These are phyloP conservation scores for Escallonia rubra DNA, from an alignment of 129 eudicot genomes.

Conservation along the genomic window DNA sequence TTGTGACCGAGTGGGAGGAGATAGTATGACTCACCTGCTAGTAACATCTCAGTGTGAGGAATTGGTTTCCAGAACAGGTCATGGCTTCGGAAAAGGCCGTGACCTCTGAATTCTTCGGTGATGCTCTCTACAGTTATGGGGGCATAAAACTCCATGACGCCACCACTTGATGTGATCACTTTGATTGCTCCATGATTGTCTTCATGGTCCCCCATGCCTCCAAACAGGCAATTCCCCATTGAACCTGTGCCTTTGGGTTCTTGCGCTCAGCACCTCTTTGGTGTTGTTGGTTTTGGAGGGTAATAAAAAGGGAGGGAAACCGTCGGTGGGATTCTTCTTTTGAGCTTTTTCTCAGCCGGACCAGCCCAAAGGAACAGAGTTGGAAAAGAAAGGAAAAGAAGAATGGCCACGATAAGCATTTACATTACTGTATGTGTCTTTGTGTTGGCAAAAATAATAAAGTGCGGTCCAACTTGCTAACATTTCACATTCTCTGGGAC, in stretches of 20 bases:
- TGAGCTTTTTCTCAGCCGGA: no score
- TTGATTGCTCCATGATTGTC: conserved; percentile 11
- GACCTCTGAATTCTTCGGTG: conserved; percentile 32
- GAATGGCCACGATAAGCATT: no score
- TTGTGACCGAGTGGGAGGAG: conserved; percentile 21
- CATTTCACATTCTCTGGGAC: no score
- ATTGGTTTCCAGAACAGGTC: conserved; percentile 20
- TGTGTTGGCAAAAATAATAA: no score
- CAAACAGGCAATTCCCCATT: conserved; percentile 25
- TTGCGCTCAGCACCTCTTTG: neutral
- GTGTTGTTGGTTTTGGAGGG: neutral
- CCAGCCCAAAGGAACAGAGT: no score
- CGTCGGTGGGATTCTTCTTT: no score
- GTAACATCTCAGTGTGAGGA: conserved; percentile 11
- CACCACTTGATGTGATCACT: conserved; percentile 31
- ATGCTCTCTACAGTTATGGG: conserved; percentile 30
- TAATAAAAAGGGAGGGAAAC: neutral
- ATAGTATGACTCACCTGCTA: conserved; percentile 19
- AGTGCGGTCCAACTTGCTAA: no score
- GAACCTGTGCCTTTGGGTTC: neutral
- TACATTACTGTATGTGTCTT: no score
- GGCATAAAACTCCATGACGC: conserved; percentile 31
- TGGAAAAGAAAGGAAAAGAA: no score
- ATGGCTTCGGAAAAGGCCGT: conserved; percentile 17
- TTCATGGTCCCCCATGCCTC: conserved; percentile 4